Base-by-base conservation (phyloP, 2,329 filamentous ascomycete genomes). In the Xylariaceae sp. region DNA sequence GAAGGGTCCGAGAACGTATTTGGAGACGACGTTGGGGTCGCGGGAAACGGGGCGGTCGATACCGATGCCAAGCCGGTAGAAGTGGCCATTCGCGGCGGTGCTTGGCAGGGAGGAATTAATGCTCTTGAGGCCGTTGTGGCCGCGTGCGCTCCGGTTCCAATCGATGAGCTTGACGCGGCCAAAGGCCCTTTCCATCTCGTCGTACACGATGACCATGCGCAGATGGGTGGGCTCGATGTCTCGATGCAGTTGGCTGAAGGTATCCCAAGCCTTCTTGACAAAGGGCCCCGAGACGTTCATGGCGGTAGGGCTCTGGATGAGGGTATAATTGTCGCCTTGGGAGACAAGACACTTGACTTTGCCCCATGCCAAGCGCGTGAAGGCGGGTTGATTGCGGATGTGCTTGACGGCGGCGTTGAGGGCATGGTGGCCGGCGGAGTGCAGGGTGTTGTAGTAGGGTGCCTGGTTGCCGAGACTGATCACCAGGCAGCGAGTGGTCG, bases 201-300 rank as follows among this genome's bases (percentile, higher is more conserved):
- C 92, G 66, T 97, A 90, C 17, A 97, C 74, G 11, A 97, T 73
- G 0, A 97, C 82, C 14, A 99, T 68, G 17, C 71, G 72, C 12
- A 73, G 64, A 31, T 71, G 57, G 12, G 60, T 45, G 11, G 62
- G 56, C 6, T 50, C 44, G 10, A 66, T 52, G 3, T 57, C 59
- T 27, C 22, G 22, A 57, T 54, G 63, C 58, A 72, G 56, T 55
- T 59, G 70, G 52, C 83, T 58, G 49, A 78, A 75, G n/a, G 80
- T 72, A 38, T 75, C 76, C 75, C 86, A 90, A 2, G 85, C 83
- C 2, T 75, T 74, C 3, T 80, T 73, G 0, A 96, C 79, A 52
- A 85, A 87, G 0, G 77, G 75, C 0, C 94, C 94, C 1, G 84
- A 89, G 5, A 86, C 72, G 66, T 97, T 99, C 94, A 99, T 97